phyloP scores from a whole-genome alignment of 257 asterid genomes.

The Cinchona pubescens region DNA sequence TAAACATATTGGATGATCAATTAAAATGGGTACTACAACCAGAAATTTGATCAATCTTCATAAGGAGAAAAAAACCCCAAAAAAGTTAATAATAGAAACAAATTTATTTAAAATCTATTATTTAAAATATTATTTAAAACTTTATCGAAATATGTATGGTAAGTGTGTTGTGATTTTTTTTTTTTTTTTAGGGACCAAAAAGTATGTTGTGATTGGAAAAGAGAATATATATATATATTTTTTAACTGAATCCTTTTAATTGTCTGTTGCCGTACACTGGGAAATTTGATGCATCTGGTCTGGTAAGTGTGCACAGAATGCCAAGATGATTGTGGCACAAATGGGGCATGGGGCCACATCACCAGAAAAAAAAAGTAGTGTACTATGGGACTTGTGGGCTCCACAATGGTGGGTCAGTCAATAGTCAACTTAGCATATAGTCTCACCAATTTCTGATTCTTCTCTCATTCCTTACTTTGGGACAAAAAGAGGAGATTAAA shows the following conservation, averaged over 20 bases:
- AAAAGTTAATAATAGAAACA: no score
- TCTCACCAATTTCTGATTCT: background rate
- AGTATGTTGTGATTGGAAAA: no score
- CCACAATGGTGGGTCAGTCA: constrained; percentile 7
- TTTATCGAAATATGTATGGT: no score
- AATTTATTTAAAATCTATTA: no score
- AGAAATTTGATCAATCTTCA: background rate
- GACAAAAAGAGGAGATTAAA: no score
- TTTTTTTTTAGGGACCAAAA: no score
- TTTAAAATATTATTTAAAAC: no score
- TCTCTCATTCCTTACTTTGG: background rate
- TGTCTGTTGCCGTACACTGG: background rate
- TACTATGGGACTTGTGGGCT: background rate
- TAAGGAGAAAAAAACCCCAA: background rate
- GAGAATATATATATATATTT: no score
- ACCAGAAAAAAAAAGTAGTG: constrained; percentile 1
- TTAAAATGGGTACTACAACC: background rate
- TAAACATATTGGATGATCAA: no score
- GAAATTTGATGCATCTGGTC: background rate
- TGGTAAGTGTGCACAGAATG: constrained; percentile 44
- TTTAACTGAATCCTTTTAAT: background rate
- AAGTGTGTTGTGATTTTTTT: no score
- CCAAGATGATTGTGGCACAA: constrained; percentile 50
- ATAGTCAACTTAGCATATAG: constrained; percentile 14
- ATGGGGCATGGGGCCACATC: background rate